Evolutionary conservation across 805 yeast species (phyloP), one percentile per base, ranked within the genome.

Genomic region (Peterozyma toletana): DNA sequence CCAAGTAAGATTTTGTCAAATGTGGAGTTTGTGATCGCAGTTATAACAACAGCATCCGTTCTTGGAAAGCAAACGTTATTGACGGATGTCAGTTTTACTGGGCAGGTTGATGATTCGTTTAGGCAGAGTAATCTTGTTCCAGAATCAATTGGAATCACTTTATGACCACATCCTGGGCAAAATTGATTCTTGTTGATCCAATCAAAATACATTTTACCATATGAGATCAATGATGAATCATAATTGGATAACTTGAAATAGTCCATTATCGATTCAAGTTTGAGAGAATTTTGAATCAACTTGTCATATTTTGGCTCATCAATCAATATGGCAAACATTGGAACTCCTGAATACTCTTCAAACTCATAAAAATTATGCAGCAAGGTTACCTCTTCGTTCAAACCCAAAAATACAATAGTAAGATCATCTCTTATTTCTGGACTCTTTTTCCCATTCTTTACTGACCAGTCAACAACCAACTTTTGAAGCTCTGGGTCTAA

Each of bases 21-120:
- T 13, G 74, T 78, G 10, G 68, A 53, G 53, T 83, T 82, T 16
- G 86, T 72, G 11, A 88, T 77, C 1, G 93, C 95, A 9, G 86
- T 80, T 48, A 91, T 91, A 33, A 86, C 78, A 3, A 86, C 93
- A 7, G 95, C 83, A 60, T 91, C 99, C 0, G 96, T 86, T 44
- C 99, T 70, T 13, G 99, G 99, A 68, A 87, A 91, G 16, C 88
- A 78, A 16, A 86, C 80, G 57, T 91, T 90, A 38, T 86, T 79
- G 17, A 87, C 83, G 0, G 62, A 43, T 0, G 67, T 60, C 35
- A 56, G 55, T 44, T 75, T 67, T 1, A 67, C 75, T 1, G 69
- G 61, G 48, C 68, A 57, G 33, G 60, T 60, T 11, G 60, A 52
- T 11, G 75, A 63, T 31, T 31, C 34, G 9, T 11, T 13, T 1